These are phyloP conservation scores for Wakefieldia striispora DNA, from an alignment of 768 basidiomycete species.

Conservation along the genomic window DNA sequence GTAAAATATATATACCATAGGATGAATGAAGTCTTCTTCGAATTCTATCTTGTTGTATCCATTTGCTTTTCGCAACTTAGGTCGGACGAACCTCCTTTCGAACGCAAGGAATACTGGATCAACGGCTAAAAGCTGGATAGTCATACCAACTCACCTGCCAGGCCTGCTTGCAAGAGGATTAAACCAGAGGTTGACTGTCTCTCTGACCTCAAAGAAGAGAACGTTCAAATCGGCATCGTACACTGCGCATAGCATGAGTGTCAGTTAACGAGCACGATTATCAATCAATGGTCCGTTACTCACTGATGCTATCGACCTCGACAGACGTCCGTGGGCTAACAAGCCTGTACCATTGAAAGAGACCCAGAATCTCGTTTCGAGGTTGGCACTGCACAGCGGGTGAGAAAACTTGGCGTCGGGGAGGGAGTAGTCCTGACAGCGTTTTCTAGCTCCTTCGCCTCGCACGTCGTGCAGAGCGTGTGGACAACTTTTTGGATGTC, in stretches of 20 bases:
- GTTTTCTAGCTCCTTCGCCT: constrained; percentile 48
- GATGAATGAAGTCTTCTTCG: constrained; percentile 62
- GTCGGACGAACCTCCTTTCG: constrained; percentile 45
- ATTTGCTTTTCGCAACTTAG: constrained; percentile 47
- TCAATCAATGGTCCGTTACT: constrained; percentile 17
- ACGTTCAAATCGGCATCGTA: constrained; percentile 43
- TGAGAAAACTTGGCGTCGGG: constrained; percentile 57
- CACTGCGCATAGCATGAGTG: constrained; percentile 31
- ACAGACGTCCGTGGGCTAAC: constrained; percentile 51
- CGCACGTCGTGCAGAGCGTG: constrained; percentile 45
- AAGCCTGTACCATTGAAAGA: constrained; percentile 70
- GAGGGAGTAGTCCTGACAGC: constrained; percentile 51
- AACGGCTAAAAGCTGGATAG: not conserved
- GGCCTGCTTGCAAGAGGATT: constrained; percentile 49
- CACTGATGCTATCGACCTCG: constrained; percentile 43
- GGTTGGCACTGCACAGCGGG: constrained; percentile 54
- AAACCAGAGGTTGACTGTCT: constrained; percentile 39
- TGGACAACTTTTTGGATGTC: constrained; percentile 48
- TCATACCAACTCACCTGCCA: constrained; percentile 39
- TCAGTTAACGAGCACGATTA: not conserved
- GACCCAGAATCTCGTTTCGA: constrained; percentile 49
- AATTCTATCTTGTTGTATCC: constrained; percentile 44
- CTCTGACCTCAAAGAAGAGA: constrained; percentile 51
- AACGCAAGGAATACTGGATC: not conserved
- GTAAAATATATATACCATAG: constrained; percentile 37